Base-by-base conservation (phyloP, 1,284 basidiomycete genomes). In the Ceratobasidium theobromae region DNA sequence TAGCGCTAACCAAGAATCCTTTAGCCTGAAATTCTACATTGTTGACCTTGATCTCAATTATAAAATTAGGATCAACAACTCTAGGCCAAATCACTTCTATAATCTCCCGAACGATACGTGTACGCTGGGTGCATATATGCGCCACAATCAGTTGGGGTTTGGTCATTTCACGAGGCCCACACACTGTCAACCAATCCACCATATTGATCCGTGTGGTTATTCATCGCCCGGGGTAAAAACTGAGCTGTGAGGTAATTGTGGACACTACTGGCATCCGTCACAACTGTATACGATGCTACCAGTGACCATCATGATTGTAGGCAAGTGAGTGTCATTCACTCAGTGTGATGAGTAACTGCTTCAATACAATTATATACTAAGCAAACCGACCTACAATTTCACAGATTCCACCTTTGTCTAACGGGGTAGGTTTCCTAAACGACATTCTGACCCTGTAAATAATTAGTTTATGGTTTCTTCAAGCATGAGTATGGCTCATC, bases 1-100 rank as follows among this genome's bases (percentile, higher is more conserved):
- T 28, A n/a, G 18, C 3, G 8, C 28, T n/a, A 46, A 58, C 55
- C 55, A 46, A 43, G 25, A 77, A 65, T 0, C 74, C 75, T 4
- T 68, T 55, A 8, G 65, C 62, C n/a, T 69, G 9, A 4, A 68
- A 71, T 53, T 79, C 80, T 25, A 73, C 70, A 23, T 75, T 76
- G 71, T 81, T 81, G 62, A 82, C 74, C 73, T 82, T 83, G 72
- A 82, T 79, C 11, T 75, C 76, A 35, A 82, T 72, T 32, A 81
- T 70, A 71, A 83, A 82, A 58, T 74, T 73, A 25, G 68, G 64
- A 30, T 73, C 71, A 8, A 70, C 73, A 4, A 79, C 75, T 8
- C 72, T 72, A 28, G 70, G 68, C 49, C 75, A 73, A 69, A 79
- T 77, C 27, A 70, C 76, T 16, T 73, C 73, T 43, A 77, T 67